Base-by-base conservation (phyloP, 169 alveolate genomes). In the Plasmodium billcollinsi region DNA sequence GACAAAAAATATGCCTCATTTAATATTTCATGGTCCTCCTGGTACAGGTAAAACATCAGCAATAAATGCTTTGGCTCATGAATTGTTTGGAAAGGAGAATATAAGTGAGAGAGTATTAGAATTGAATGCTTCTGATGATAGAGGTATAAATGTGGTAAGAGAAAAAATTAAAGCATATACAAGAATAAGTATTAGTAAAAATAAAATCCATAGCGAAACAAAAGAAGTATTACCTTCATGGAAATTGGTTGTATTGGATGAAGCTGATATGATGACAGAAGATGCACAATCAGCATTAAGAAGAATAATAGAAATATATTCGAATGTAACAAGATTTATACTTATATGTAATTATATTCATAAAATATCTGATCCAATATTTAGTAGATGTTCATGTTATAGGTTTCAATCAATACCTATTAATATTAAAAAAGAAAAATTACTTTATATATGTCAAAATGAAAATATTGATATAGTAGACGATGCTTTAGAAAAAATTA, bases 41-140 rank as follows among this genome's bases (percentile, higher is more conserved):
- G 99, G 99, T 6, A 98, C 99, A 49, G 99, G 99, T n/a, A 98
- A 98, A 93, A 98, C 99, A 6, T 97, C 99, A 66, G 98, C 99
- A 7, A 98, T 98, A 21, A 95, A 97, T 69, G 99, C 99, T 21
- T 92, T 98, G 70, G 97, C 99, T 8, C 96, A 97, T 88, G 97
- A 98, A 93, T 88, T 98, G 49, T 98, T 96, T 93, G 99, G 99
- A 26, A 91, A 94, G 54, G 98, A 94, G 62, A 98, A 97, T 45
- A 97, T 96, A 91, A 96, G 96, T 91, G 95, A 95, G 58, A 96
- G 99, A 65, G 98, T 98, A 33, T 93, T 98, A 67, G 99, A 99
- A 93, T 92, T 99, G 21, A 99, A 99, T 93, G 99, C 99, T 2
- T 98, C 99, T 0, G 99, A 99, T 93, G 99, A 99, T 59, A 94